phyloP scores from a whole-genome alignment of 1,139 yeast species.

The Nakaseomyces nivariensis region DNA sequence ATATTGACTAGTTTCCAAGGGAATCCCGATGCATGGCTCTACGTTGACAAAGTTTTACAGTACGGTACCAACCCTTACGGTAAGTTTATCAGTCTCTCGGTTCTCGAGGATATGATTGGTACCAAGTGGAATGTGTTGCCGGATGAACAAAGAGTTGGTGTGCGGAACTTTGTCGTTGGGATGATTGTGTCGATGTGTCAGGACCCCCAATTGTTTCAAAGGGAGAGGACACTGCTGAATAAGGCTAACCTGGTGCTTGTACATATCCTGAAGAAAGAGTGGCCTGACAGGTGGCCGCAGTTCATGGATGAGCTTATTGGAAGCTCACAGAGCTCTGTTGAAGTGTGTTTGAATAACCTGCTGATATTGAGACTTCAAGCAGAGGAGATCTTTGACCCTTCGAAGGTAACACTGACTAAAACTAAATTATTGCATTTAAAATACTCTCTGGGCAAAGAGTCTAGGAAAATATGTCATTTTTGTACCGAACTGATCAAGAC shows the following conservation, averaged over 20 bases:
- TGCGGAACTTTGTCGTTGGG: conserved; percentile 81
- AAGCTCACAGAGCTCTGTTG: conserved; percentile 72
- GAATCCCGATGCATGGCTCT: conserved; percentile 88
- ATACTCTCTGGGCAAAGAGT: conserved; percentile 73
- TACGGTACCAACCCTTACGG: conserved; percentile 68
- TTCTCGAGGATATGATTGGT: conserved; percentile 76
- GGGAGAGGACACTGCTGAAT: conserved; percentile 71
- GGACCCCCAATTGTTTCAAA: conserved; percentile 59
- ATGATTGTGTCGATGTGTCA: conserved; percentile 88
- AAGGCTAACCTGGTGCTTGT: conserved; percentile 90
- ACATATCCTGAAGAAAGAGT: conserved; percentile 87
- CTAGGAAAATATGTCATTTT: conserved; percentile 79
- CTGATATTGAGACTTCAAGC: conserved; percentile 72
- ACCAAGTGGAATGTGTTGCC: conserved; percentile 91
- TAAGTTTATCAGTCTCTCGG: conserved; percentile 81
- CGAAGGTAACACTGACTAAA: conserved; percentile 89
- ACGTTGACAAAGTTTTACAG: conserved; percentile 80
- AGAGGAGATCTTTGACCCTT: conserved; percentile 90
- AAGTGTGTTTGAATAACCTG: conserved; percentile 95
- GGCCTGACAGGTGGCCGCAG: conserved; percentile 98
- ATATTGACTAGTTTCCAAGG: conserved; percentile 82
- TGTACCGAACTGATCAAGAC: conserved; percentile 86
- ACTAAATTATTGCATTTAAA: conserved; percentile 77
- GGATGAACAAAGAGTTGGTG: conserved; percentile 71
- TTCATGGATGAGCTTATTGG: conserved; percentile 85